A percentile compares a stretch with the other conserved stretches of the same genome.
Conservation (phyloP, 768 basidiomycete species). For the Termitomyces sp. region DNA sequence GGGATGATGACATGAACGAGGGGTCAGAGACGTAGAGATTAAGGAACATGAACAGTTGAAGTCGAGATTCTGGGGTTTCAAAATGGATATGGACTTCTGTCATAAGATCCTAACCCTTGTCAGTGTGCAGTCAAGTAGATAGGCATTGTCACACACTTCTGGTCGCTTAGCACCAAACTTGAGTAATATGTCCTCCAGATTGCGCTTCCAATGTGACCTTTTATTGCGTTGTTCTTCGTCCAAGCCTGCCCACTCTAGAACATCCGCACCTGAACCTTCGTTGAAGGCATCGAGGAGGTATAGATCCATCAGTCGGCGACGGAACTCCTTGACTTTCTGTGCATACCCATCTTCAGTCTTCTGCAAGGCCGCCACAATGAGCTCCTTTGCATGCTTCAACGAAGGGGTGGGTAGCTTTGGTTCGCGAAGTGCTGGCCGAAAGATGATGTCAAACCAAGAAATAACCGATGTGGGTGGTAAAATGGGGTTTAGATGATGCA, state of each 20-base stretch:
- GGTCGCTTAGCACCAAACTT: conserved; percentile 59
- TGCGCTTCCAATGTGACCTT: conserved; percentile 66
- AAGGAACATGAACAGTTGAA: conserved; percentile 67
- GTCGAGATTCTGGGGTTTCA: conserved; percentile 49
- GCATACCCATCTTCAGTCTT: conserved; percentile 38
- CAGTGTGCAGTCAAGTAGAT: conserved; percentile 1
- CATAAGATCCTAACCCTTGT: conserved; percentile 56
- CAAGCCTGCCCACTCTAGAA: conserved; percentile 69
- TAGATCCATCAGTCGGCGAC: conserved; percentile 63
- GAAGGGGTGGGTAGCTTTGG: conserved; percentile 57
- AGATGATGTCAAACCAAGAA: conserved; percentile 78
- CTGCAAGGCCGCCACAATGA: conserved; percentile 59
- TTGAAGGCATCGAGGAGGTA: conserved; percentile 76
- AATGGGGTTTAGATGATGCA: conserved; percentile 57
- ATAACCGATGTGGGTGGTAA: conserved; percentile 63
- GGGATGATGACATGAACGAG: conserved; percentile 43
- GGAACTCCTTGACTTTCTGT: conserved; percentile 56
- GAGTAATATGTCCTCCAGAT: conserved; percentile 71
- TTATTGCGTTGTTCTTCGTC: conserved; percentile 56
- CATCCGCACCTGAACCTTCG: conserved; percentile 68
- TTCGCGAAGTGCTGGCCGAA: conserved; percentile 75
- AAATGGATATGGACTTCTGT: conserved; percentile 64
- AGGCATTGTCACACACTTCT: conserved; percentile 41
- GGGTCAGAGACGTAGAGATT: conserved; percentile 54
- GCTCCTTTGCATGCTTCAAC: conserved; percentile 63